Evolutionary conservation across 768 basidiomycete genomes (phyloP).

Genomic region (Trametes punicea): DNA sequence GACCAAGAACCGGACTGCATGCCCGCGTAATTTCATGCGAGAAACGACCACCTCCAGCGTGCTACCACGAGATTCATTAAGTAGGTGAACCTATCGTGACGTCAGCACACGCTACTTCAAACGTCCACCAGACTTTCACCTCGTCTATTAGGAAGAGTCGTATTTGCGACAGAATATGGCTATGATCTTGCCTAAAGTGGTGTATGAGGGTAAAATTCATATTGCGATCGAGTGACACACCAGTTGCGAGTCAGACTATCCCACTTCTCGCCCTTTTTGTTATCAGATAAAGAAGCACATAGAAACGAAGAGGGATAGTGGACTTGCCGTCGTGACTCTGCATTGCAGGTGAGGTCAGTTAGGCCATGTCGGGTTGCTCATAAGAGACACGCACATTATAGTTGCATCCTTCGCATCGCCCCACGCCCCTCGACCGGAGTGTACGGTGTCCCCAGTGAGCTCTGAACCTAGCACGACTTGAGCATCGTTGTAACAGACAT

Average conservation of each 20-base stretch:
- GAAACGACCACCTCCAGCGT: slow-evolving; percentile 93
- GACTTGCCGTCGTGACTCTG: slow-evolving; percentile 25
- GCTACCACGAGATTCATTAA: slow-evolving; percentile 88
- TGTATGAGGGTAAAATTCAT: not conserved
- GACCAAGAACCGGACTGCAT: slow-evolving; percentile 75
- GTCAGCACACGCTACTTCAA: not conserved
- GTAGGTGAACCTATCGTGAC: slow-evolving; percentile 72
- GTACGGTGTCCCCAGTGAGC: slow-evolving; percentile 87
- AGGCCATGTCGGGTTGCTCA: not conserved
- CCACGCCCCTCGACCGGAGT: slow-evolving; percentile 62
- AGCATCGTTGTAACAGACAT: not conserved
- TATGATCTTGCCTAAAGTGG: slow-evolving; percentile 52
- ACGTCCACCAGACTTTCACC: slow-evolving; percentile 43
- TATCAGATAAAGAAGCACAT: not conserved
- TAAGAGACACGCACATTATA: slow-evolving; percentile 58
- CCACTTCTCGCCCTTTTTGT: slow-evolving; percentile 86
- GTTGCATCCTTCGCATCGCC: slow-evolving; percentile 71
- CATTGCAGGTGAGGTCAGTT: not conserved
- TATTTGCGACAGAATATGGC: slow-evolving; percentile 65
- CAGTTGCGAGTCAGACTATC: slow-evolving; percentile 90
- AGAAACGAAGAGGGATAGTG: not conserved
- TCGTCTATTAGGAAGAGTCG: slow-evolving; percentile 90
- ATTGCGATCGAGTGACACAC: slow-evolving; percentile 35
- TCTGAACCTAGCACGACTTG: slow-evolving; percentile 60
- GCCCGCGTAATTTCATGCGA: slow-evolving; percentile 80